phyloP scores from a whole-genome alignment of 345 rosid genomes.

The Salix brachista region DNA sequence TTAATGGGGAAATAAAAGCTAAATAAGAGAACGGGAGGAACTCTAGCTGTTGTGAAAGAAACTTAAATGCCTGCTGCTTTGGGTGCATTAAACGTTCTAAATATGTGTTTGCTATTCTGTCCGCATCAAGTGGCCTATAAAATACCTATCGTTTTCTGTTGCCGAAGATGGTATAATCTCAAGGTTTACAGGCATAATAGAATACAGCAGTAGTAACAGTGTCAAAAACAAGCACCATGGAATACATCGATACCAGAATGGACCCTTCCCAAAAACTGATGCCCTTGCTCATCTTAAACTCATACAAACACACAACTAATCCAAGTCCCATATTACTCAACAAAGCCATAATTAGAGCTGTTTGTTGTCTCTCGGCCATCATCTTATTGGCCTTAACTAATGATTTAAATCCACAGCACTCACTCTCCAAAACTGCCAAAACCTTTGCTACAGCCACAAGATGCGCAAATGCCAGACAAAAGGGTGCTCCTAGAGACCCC shows the following conservation, averaged over 20 bases:
- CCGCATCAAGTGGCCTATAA: not conserved
- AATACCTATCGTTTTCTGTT: not conserved
- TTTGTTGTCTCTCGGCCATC: slow-evolving; percentile 25
- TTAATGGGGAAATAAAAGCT: too few species aligned
- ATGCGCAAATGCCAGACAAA: slow-evolving; percentile 31
- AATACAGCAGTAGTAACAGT: slow-evolving; percentile 25
- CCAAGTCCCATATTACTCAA: slow-evolving; percentile 15
- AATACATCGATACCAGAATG: slow-evolving; percentile 24
- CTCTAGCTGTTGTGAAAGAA: too few species aligned
- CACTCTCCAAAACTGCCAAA: slow-evolving; percentile 15
- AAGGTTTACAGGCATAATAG: slow-evolving; percentile 30
- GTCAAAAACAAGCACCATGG: slow-evolving; percentile 21
- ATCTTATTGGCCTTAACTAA: slow-evolving; percentile 26
- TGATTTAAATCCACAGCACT: slow-evolving; percentile 26
- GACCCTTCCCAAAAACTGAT: slow-evolving; percentile 18
- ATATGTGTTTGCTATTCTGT: too few species aligned
- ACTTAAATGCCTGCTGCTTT: too few species aligned
- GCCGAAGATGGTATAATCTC: slow-evolving; percentile 1
- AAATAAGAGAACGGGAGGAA: too few species aligned
- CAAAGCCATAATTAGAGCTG: slow-evolving; percentile 25
- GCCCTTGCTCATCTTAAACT: slow-evolving; percentile 18
- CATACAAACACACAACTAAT: slow-evolving; percentile 16
- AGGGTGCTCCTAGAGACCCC: slow-evolving; percentile 22
- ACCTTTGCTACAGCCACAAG: slow-evolving; percentile 25
- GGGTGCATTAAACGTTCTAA: too few species aligned